Conservation (phyloP, 1,284 basidiomycete genomes). For the Violaceomyces palustris region DNA sequence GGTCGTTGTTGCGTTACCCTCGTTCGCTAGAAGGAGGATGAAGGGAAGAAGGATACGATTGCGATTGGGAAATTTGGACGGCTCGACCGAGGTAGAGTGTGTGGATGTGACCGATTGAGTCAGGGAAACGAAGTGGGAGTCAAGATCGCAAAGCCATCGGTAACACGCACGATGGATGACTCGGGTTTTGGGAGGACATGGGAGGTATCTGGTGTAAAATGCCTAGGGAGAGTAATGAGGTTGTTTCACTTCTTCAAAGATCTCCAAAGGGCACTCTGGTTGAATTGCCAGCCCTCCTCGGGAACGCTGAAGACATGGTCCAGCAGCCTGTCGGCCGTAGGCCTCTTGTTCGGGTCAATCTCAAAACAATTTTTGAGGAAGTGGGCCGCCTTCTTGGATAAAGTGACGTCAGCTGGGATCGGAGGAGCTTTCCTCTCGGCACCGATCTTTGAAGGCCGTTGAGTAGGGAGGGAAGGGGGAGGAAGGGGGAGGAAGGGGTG, state of each 20-base stretch:
- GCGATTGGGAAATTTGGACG: too few species aligned
- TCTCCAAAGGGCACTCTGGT: constrained; percentile 30
- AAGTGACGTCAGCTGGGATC: constrained; percentile 72
- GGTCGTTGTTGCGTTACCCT: too few species aligned
- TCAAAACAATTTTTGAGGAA: constrained; percentile 87
- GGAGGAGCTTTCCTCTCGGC: constrained; percentile 79
- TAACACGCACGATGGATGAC: too few species aligned
- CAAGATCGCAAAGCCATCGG: too few species aligned
- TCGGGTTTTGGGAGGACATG: too few species aligned
- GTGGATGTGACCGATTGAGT: too few species aligned
- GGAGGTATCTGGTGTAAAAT: too few species aligned
- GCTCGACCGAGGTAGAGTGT: too few species aligned
- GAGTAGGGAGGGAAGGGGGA: constrained; percentile 11
- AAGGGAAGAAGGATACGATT: too few species aligned
- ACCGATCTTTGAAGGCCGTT: constrained; percentile 63
- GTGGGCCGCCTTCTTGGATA: constrained; percentile 73
- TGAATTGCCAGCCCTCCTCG: constrained; percentile 37
- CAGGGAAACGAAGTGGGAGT: too few species aligned
- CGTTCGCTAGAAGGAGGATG: too few species aligned
- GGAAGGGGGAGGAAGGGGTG: constrained; percentile 22
- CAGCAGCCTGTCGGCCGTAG: constrained; percentile 74
- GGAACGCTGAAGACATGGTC: constrained; percentile 69
- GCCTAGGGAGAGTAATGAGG: too few species aligned
- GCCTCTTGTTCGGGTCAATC: constrained; percentile 79
- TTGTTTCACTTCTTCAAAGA: constrained; percentile 6